Conservation (phyloP, 306 rosid species). For the Rosa rugosa region DNA sequence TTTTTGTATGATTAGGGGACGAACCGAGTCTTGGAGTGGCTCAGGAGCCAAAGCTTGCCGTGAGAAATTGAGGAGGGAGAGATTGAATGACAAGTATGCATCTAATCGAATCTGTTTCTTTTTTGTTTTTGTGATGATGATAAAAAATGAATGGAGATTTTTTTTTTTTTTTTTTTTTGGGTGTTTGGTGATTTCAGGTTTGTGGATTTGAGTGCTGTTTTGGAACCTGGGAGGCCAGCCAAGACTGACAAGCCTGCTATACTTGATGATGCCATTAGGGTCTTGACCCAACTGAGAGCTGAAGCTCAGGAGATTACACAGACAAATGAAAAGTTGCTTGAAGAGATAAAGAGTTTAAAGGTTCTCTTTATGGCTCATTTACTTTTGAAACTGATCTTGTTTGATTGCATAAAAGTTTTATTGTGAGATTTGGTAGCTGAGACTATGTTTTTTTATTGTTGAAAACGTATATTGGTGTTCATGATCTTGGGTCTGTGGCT, state of each 20-base stretch:
- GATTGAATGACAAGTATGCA: conserved; percentile 80
- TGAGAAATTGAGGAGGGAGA: conserved; percentile 85
- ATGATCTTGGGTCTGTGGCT: background rate
- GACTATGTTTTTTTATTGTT: background rate
- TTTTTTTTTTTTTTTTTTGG: background rate
- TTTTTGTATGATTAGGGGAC: conserved; percentile 45
- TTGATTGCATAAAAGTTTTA: background rate
- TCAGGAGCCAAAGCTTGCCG: conserved; percentile 81
- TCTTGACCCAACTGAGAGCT: conserved; percentile 65
- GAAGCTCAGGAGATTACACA: conserved; percentile 79
- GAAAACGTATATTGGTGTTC: background rate
- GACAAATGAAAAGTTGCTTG: conserved; percentile 64
- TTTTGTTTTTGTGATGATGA: conserved; percentile 4
- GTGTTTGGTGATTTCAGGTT: conserved; percentile 48
- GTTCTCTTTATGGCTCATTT: conserved; percentile 41
- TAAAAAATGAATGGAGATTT: background rate
- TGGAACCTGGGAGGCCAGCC: conserved; percentile 78
- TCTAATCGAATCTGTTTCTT: conserved; percentile 8
- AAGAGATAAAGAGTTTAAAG: conserved; percentile 79
- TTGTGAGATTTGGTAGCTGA: background rate
- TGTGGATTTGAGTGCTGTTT: conserved; percentile 69
- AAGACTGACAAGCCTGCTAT: conserved; percentile 75
- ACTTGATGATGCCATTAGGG: conserved; percentile 84
- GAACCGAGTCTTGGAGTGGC: conserved; percentile 46
- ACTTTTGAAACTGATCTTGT: background rate